Conservation (phyloP, 1,284 basidiomycete species). For the Peniophora sp. region DNA sequence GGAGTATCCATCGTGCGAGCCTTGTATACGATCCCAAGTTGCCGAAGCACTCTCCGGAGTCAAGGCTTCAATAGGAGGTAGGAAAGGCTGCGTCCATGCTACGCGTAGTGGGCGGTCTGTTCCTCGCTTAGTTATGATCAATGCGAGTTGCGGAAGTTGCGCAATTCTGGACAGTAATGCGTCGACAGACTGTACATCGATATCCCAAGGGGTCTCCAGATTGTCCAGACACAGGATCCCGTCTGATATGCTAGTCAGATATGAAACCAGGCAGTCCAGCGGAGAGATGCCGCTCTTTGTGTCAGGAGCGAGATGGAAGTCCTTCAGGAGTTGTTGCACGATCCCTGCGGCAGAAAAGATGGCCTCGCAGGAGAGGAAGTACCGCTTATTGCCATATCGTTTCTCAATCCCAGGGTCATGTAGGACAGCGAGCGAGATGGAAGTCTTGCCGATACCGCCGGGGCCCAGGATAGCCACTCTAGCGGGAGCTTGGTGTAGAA, state of each 20-base stretch:
- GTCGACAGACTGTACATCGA: not conserved
- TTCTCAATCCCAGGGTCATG: slow-evolving; percentile 10
- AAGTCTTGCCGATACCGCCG: slow-evolving; percentile 29
- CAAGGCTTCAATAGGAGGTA: not conserved
- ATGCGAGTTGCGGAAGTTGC: not conserved
- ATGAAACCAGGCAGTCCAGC: slow-evolving; percentile 2
- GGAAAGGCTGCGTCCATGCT: not conserved
- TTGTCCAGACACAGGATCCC: slow-evolving; percentile 22
- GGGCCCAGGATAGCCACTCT: slow-evolving; percentile 20
- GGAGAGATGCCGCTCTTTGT: not conserved
- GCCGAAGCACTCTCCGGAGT: not conserved
- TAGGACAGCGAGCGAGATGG: slow-evolving; percentile 19
- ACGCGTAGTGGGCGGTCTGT: not conserved
- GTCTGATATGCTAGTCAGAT: slow-evolving; percentile 9
- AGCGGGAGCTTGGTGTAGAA: not conserved
- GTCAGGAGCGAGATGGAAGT: slow-evolving; percentile 5
- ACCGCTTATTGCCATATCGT: slow-evolving; percentile 12
- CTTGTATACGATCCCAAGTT: not conserved
- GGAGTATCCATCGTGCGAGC: not conserved
- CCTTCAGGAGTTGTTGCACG: slow-evolving; percentile 12
- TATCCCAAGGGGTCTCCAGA: slow-evolving; percentile 24
- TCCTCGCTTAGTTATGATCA: slow-evolving; percentile 2
- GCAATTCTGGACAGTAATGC: not conserved
- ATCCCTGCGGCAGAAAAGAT: slow-evolving; percentile 13
- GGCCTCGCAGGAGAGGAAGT: slow-evolving; percentile 21